Percentiles rank a stretch among this genome's conserved stretches.
These are phyloP conservation scores for Aspergillus nanangensis DNA, from an alignment of 495 filamentous ascomycete species.

Conservation along the genomic window DNA sequence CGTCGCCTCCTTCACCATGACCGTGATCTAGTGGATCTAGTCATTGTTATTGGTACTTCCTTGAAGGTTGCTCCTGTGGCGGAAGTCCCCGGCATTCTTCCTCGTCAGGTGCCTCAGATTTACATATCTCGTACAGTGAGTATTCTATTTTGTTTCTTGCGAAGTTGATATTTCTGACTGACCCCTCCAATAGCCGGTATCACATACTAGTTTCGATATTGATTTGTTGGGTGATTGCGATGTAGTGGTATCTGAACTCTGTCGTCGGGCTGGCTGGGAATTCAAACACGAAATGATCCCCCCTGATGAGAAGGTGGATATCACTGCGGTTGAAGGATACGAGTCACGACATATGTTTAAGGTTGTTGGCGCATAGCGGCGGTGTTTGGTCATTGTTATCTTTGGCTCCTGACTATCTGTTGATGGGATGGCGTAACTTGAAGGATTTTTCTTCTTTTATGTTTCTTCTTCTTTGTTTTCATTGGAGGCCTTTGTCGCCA, in stretches of 20 bases:
- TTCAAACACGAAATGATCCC: constrained; percentile 83
- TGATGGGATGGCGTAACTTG: constrained; percentile 24
- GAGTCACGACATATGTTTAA: constrained; percentile 62
- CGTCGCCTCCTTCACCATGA: constrained; percentile 75
- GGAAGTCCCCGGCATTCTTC: constrained; percentile 80
- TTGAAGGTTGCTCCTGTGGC: constrained; percentile 93
- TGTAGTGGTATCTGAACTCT: constrained; percentile 83
- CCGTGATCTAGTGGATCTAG: constrained; percentile 74
- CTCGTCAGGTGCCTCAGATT: constrained; percentile 79
- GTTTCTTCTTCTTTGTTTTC: no score
- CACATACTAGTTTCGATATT: constrained; percentile 91
- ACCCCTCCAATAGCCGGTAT: constrained; percentile 54
- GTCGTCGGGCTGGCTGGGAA: constrained; percentile 80
- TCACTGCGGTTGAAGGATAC: constrained; percentile 56
- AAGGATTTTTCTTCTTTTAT: constrained; percentile 14
- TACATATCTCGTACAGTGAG: constrained; percentile 82
- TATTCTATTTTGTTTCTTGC: constrained; percentile 1
- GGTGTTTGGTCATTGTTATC: constrained; percentile 33
- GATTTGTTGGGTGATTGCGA: constrained; percentile 94
- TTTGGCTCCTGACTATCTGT: constrained; percentile 16
- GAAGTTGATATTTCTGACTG: constrained; percentile 1
- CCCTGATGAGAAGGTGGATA: constrained; percentile 55
- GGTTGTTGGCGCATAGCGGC: constrained; percentile 41
- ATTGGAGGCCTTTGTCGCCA: constrained; percentile 2
- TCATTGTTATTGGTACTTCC: constrained; percentile 95